phyloP scores from a whole-genome alignment of 2,329 filamentous ascomycete genomes.

The Pseudopithomyces chartarum region DNA sequence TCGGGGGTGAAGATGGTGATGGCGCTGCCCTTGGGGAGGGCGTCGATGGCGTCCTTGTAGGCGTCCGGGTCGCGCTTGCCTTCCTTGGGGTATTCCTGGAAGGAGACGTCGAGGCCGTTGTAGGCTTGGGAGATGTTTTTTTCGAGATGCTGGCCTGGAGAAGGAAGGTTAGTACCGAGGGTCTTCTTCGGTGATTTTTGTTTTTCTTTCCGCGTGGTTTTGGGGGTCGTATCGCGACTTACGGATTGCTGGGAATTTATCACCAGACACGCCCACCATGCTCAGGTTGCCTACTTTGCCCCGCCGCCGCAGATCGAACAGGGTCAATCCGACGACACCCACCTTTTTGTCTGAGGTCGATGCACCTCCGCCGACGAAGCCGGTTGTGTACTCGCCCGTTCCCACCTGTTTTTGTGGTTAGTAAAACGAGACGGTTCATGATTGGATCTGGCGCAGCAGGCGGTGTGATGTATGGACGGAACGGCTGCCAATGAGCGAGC shows the following conservation, averaged over 20 bases:
- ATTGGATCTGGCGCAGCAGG: constrained; percentile 1
- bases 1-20: constrained; percentile 97
- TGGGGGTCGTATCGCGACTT: constrained; percentile 49
- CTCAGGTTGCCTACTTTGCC: constrained; percentile 85
- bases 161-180: constrained; percentile 19
- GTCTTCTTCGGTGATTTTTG: too few species aligned
- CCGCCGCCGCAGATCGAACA: constrained; percentile 85
- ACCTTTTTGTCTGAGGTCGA: constrained; percentile 95
- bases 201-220: too few species aligned
- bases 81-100: constrained; percentile 80
- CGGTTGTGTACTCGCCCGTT: constrained; percentile 95
- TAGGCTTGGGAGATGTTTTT: constrained; percentile 89
- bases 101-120: constrained; percentile 86
- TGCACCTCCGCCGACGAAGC: constrained; percentile 82
- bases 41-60: constrained; percentile 88
- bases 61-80: constrained; percentile 75
- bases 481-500: constrained; percentile 12
- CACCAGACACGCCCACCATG: constrained; percentile 89
- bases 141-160: constrained; percentile 75
- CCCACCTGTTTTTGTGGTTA: constrained; percentile 64
- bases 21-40: constrained; percentile 78
- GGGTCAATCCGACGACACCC: constrained; percentile 85
- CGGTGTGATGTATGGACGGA: constrained; percentile 15
- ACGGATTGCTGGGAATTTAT: constrained; percentile 92
- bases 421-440: background rate